phyloP scores from a whole-genome alignment of 495 filamentous ascomycete genomes.

The Penicillium atrosanguineum region DNA sequence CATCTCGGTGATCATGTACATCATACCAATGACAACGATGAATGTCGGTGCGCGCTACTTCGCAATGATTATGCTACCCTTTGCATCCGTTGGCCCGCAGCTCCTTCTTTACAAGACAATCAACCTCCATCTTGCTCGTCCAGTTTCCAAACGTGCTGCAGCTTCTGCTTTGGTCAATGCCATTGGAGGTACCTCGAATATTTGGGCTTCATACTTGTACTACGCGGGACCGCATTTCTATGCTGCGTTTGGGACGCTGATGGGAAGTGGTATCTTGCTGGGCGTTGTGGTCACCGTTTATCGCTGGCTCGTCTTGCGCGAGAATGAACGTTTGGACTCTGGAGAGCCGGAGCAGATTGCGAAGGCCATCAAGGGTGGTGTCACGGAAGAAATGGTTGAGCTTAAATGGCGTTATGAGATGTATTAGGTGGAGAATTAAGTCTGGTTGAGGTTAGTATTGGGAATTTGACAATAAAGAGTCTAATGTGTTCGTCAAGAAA shows the following conservation, averaged over 20 bases:
- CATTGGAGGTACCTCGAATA: slow-evolving; percentile 37
- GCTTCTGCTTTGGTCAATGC: slow-evolving; percentile 31
- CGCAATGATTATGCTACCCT: slow-evolving; percentile 29
- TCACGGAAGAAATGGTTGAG: slow-evolving; percentile 40
- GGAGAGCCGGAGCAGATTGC: slow-evolving; percentile 28
- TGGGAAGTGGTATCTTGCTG: slow-evolving; percentile 31
- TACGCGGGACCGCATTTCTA: slow-evolving; percentile 33
- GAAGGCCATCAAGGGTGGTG: slow-evolving; percentile 36
- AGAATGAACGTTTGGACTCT: slow-evolving; percentile 35
- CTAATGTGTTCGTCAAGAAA: too few species aligned
- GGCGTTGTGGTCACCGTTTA: slow-evolving; percentile 32
- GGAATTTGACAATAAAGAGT: too few species aligned
- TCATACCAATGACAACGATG: slow-evolving; percentile 23
- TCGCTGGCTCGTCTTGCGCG: slow-evolving; percentile 33
- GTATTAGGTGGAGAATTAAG: slow-evolving; percentile 18
- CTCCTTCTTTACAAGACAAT: slow-evolving; percentile 31
- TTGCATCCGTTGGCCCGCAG: slow-evolving; percentile 30
- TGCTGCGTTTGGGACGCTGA: slow-evolving; percentile 36
- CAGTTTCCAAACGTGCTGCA: slow-evolving; percentile 29
- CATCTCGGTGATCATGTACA: slow-evolving; percentile 26
- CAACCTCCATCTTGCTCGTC: slow-evolving; percentile 28
- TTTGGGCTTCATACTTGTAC: slow-evolving; percentile 41
- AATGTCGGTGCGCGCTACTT: slow-evolving; percentile 30
- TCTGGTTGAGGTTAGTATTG: too few species aligned
- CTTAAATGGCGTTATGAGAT: slow-evolving; percentile 43